Evolutionary conservation across 2,329 filamentous ascomycete genomes (phyloP), one percentile per base, ranked within the genome.

Genomic region (Aphanoascus verrucosus): DNA sequence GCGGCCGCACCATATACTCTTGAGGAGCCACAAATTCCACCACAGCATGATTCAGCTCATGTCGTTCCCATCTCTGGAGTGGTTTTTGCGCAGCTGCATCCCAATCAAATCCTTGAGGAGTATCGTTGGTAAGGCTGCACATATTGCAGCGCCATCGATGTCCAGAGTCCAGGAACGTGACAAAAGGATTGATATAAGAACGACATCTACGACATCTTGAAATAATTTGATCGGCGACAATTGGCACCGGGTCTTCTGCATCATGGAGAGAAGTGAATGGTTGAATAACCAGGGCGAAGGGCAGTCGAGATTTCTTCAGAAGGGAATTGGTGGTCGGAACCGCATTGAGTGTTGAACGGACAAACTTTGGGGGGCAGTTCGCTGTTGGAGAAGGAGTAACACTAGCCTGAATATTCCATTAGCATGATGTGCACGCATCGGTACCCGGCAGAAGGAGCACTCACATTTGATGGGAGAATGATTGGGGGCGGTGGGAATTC

Each of bases 101-200:
- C 93, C 93, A 98, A 68, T 98, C 93, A 61, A 98, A 98, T 37
- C 90, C 90, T 71, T 98, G 93, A n/a, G 93, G 93, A 38, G 97
- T 91, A 63, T 98, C 93, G 68, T 98, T 98, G 62, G 90, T 96
- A 59, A 98, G 77, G 70, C 95, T 97, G 72, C 93, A 98, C 90
- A 98, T 96, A 73, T 98, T 98, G 75, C 93, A 98, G 65, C 91
- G 85, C 93, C 93, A 98, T 66, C 93, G 82, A 72, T 98, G 93
- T 45, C 93, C 93, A 66, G 97, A 88, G 64, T 98, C 93, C 57
- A 98, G 75, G 74, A 98, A 98, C 45, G 88, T 88, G 56, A 94
- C 93, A 62, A 91, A 98, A 11, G 93, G 90, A 69, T 97, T 97
- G 76, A 97, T 97, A 69, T 97, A 97, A 53, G 91, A 93, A 62